A percentile compares a stretch with the other conserved stretches of the same genome.
Evolutionary conservation across 441 rosid species (phyloP).

Genomic region (Adansonia gregorii): DNA sequence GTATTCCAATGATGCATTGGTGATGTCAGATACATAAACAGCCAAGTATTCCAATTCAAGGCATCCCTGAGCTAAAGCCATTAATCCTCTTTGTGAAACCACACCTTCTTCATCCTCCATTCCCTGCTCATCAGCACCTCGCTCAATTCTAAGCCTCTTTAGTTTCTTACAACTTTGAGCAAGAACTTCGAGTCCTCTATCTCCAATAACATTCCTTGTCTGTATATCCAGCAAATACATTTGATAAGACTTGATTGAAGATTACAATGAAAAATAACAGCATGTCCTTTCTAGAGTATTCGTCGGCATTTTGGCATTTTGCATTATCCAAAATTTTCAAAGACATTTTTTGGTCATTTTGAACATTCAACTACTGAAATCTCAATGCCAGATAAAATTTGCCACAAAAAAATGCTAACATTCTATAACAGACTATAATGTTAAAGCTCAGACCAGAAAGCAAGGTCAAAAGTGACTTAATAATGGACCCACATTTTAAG

Average conservation of each 20-base stretch:
- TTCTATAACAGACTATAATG: background rate
- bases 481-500: background rate
- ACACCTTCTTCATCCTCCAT: slow-evolving; percentile 86
- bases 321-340: too few species aligned
- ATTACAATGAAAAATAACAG: background rate
- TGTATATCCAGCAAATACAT: slow-evolving; percentile 40
- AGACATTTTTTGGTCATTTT: too few species aligned
- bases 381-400: slow-evolving; percentile 1
- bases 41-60: slow-evolving; percentile 77
- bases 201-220: slow-evolving; percentile 96
- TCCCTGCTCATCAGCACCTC: slow-evolving; percentile 85
- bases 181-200: slow-evolving; percentile 84
- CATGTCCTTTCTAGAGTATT: background rate
- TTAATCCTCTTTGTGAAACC: slow-evolving; percentile 86
- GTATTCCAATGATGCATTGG: slow-evolving; percentile 66
- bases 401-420: background rate
- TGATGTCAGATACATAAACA: slow-evolving; percentile 83
- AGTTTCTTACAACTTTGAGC: slow-evolving; percentile 68
- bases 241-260: background rate
- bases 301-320: too few species aligned
- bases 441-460: background rate
- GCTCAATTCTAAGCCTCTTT: slow-evolving; percentile 88
- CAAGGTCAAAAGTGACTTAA: background rate
- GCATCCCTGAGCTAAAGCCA: slow-evolving; percentile 84
- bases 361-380: background rate